These are phyloP conservation scores for Lentinula novae-zelandiae DNA, from an alignment of 1,284 basidiomycete genomes.

Conservation along the genomic window DNA sequence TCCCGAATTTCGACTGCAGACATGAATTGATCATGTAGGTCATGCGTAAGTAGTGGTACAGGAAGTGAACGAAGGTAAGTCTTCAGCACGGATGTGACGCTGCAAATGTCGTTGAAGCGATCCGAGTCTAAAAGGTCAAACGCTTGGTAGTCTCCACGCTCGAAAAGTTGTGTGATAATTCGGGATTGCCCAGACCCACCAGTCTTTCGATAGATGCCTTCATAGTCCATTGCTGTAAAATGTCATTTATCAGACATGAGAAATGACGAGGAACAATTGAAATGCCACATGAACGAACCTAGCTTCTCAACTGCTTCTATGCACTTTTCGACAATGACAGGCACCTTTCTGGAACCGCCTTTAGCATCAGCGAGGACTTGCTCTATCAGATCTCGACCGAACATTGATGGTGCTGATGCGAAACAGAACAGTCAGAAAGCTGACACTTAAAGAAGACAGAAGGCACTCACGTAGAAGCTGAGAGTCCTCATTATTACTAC, in stretches of 20 bases:
- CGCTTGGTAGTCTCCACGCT: constrained; percentile 81
- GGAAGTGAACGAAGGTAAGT: constrained; percentile 94
- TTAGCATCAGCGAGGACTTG: constrained; percentile 77
- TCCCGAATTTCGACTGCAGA: constrained; percentile 72
- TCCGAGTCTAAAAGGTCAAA: constrained; percentile 90
- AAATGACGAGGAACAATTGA: neutral
- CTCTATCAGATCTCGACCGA: constrained; percentile 83
- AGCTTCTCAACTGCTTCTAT: constrained; percentile 86
- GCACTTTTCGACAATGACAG: constrained; percentile 92
- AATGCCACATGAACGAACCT: constrained; percentile 46
- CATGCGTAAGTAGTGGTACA: constrained; percentile 86
- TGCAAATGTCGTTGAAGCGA: constrained; percentile 95
- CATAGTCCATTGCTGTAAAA: constrained; percentile 76
- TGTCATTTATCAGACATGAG: constrained; percentile 2
- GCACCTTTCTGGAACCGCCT: constrained; percentile 63
- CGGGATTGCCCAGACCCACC: constrained; percentile 93
- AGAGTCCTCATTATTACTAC: constrained; percentile 33
- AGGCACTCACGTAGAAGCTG: constrained; percentile 48
- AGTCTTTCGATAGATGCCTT: constrained; percentile 96
- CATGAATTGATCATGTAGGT: constrained; percentile 90
- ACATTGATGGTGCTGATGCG: constrained; percentile 76
- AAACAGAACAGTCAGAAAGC: constrained; percentile 9
- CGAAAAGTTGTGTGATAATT: constrained; percentile 92
- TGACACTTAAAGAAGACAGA: constrained; percentile 3
- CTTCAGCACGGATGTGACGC: constrained; percentile 95